Percentiles rank a stretch among this genome's conserved stretches.
phyloP scores from a whole-genome alignment of 73 alveolate genomes.

The Uronychia setigera region DNA sequence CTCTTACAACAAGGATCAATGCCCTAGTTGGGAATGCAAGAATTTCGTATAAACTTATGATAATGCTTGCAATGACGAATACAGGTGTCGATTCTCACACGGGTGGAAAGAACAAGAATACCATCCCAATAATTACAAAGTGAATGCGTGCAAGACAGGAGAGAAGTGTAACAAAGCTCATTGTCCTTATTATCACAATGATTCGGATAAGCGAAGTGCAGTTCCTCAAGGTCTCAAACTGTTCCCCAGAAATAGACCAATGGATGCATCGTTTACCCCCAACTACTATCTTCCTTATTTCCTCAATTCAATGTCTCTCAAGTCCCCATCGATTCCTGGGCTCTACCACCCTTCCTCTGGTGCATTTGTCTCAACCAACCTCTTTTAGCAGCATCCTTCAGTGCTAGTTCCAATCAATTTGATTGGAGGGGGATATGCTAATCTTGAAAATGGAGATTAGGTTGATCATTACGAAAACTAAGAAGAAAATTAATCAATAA shows the following conservation, averaged over 20 bases:
- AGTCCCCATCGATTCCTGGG: not conserved
- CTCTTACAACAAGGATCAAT: constrained; percentile 51
- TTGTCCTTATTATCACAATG: constrained; percentile 69
- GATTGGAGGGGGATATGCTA: not conserved
- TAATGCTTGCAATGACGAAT: constrained; percentile 77
- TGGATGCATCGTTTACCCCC: constrained; percentile 31
- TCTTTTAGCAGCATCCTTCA: not conserved
- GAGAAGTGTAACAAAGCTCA: constrained; percentile 59
- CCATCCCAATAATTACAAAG: constrained; percentile 80
- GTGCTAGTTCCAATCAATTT: not conserved
- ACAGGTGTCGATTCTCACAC: constrained; percentile 70
- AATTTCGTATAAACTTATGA: constrained; percentile 30
- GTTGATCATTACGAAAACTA: no score
- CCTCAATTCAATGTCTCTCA: not conserved
- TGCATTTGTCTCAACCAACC: not conserved
- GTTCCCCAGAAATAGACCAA: constrained; percentile 51
- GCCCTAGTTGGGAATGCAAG: constrained; percentile 63
- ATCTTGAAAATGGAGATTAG: no score
- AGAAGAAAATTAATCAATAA: no score
- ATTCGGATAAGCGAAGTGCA: constrained; percentile 55
- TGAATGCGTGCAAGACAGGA: constrained; percentile 72
- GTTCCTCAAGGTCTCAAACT: constrained; percentile 51
- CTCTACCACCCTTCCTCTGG: not conserved
- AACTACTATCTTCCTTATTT: constrained; percentile 59
- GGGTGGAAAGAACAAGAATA: constrained; percentile 94